A percentile compares a stretch with the other conserved stretches of the same genome.
These are phyloP conservation scores for Claviceps humidiphila DNA, from an alignment of 2,329 filamentous ascomycete species.

Conservation along the genomic window DNA sequence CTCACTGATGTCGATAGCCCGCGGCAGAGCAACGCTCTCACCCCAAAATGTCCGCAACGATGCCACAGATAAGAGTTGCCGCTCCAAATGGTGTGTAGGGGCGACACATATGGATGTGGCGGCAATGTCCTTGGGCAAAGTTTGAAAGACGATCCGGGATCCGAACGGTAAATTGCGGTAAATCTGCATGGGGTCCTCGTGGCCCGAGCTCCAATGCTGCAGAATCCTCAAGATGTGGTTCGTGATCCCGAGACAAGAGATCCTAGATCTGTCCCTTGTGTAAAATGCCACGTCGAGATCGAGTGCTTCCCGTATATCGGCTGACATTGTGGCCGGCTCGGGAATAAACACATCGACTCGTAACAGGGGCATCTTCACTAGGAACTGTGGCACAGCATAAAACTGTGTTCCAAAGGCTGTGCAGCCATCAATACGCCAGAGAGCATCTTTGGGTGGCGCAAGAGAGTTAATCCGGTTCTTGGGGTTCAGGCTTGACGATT, in stretches of 20 bases:
- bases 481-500: constrained; percentile 39
- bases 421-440: constrained; percentile 48
- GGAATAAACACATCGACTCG: constrained; percentile 47
- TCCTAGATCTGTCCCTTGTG: constrained; percentile 34
- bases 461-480: constrained; percentile 49
- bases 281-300: constrained; percentile 39
- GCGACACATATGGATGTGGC: constrained; percentile 33
- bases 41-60: constrained; percentile 32
- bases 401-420: constrained; percentile 44
- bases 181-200: constrained; percentile 16
- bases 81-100: constrained; percentile 39
- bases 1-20: constrained; percentile 33
- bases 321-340: constrained; percentile 29
- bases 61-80: constrained; percentile 32
- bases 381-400: constrained; percentile 41
- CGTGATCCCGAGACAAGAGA: constrained; percentile 37
- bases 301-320: constrained; percentile 30
- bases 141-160: constrained; percentile 41
- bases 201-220: constrained; percentile 32
- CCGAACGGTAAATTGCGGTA: constrained; percentile 42
- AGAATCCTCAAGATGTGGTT: constrained; percentile 41
- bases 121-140: constrained; percentile 32
- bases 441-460: constrained; percentile 25
- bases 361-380: constrained; percentile 31
- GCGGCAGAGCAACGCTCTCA: constrained; percentile 26